These are phyloP conservation scores for Discostella pseudostelligera DNA, from an alignment of 108 stramenopile species.

Conservation along the genomic window DNA sequence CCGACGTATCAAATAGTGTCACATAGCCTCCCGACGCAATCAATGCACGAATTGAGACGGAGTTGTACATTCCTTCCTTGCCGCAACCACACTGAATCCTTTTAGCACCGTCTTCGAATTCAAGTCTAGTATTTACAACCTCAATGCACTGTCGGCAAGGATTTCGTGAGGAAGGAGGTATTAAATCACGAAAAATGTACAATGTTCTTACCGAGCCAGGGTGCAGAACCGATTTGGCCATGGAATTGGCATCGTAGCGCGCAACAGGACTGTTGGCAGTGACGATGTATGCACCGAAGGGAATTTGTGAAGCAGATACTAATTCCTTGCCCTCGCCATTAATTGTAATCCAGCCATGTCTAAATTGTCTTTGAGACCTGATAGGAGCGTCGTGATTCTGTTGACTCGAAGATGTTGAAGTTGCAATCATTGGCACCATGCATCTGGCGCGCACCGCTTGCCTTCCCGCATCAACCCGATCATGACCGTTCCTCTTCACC, in stretches of 20 bases:
- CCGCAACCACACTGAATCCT: too few relatives aligned
- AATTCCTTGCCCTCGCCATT: constrained; percentile 8
- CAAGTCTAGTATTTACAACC: constrained; percentile 36
- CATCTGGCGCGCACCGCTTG: constrained; percentile 38
- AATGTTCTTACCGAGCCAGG: constrained; percentile 12
- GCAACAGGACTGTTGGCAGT: constrained; percentile 7
- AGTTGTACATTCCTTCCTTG: constrained; percentile 11
- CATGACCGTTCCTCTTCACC: constrained; percentile 9
- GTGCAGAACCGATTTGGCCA: constrained; percentile 21
- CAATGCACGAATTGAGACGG: constrained; percentile 28
- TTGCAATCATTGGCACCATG: constrained; percentile 22
- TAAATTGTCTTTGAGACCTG: constrained; percentile 26
- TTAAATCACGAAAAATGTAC: neutral
- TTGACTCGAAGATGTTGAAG: constrained; percentile 7
- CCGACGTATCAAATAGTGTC: neutral
- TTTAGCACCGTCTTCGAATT: constrained; percentile 38
- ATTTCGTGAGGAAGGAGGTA: neutral
- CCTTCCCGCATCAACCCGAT: constrained; percentile 8
- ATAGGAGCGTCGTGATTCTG: neutral
- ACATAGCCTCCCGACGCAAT: constrained; percentile 30
- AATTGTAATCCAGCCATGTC: constrained; percentile 38
- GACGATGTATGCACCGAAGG: constrained; percentile 32
- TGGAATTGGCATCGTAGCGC: constrained; percentile 10
- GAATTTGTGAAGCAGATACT: constrained; percentile 12
- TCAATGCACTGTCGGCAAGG: constrained; percentile 21